These are phyloP conservation scores for Lipomyces spencermartinsiae DNA, from an alignment of 805 yeast genomes.

Conservation along the genomic window DNA sequence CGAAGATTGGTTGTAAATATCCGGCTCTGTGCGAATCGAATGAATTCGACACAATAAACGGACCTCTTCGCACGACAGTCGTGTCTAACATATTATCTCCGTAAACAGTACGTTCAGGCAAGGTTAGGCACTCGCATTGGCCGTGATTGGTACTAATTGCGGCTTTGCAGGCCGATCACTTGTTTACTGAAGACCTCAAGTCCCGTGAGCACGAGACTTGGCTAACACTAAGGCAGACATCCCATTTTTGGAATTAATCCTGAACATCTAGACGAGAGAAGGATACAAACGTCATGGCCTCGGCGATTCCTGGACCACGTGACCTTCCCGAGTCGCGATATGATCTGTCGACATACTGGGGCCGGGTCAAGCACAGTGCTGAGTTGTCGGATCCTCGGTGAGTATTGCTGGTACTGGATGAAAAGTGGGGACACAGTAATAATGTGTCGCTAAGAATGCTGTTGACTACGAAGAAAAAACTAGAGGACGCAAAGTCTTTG, in stretches of 20 bases:
- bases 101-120: not conserved
- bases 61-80: not conserved
- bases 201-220: too few relatives aligned
- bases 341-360: conserved; percentile 85
- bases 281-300: conserved; percentile 66
- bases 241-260: not conserved
- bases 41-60: not conserved
- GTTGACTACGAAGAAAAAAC: conserved; percentile 68
- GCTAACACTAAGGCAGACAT: not conserved
- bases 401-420: conserved; percentile 1
- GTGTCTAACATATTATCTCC: not conserved
- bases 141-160: not conserved
- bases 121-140: not conserved
- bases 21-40: not conserved
- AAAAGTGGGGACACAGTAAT: not conserved
- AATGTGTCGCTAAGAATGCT: conserved; percentile 59
- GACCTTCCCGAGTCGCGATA: conserved; percentile 79
- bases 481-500: conserved; percentile 66
- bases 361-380: conserved; percentile 93
- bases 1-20: not conserved
- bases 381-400: conserved; percentile 84
- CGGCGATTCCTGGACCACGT: conserved; percentile 82
- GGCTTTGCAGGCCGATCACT: not conserved
- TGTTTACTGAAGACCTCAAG: not conserved
- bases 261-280: not conserved